These are phyloP conservation scores for Boletus rufocinnamomeus DNA, from an alignment of 768 basidiomycete species.

Conservation along the genomic window DNA sequence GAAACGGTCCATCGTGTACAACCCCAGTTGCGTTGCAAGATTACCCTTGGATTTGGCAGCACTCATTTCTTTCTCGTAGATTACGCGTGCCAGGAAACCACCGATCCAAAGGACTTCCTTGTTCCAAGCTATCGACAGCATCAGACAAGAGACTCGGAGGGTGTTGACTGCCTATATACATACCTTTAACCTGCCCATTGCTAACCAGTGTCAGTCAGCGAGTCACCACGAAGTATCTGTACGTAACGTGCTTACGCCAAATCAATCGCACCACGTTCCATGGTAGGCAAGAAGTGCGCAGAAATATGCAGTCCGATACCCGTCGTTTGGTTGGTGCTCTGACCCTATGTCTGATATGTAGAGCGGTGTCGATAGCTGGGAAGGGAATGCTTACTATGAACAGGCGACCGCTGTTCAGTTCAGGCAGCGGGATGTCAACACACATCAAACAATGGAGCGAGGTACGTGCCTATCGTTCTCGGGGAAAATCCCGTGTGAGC, in stretches of 20 bases:
- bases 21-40: slow-evolving; percentile 33
- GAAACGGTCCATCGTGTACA: slow-evolving; percentile 85
- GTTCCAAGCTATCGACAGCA: slow-evolving; percentile 70
- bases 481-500: slow-evolving; percentile 8
- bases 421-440: background rate
- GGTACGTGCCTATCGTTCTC: slow-evolving; percentile 4
- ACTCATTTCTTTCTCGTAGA: slow-evolving; percentile 79
- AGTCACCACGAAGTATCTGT: background rate
- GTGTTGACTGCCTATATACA: slow-evolving; percentile 21
- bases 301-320: slow-evolving; percentile 50
- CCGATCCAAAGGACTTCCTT: slow-evolving; percentile 81
- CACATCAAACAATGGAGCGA: background rate
- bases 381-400: slow-evolving; percentile 12
- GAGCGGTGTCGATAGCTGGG: background rate
- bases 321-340: too few species aligned
- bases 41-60: background rate
- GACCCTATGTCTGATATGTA: background rate
- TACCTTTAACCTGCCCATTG: slow-evolving; percentile 82
- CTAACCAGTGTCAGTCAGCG: slow-evolving; percentile 38
- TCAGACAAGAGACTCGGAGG: background rate
- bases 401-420: slow-evolving; percentile 10
- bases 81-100: slow-evolving; percentile 76
- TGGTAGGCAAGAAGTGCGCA: slow-evolving; percentile 89
- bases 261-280: slow-evolving; percentile 91
- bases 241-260: slow-evolving; percentile 57